Conservation (phyloP, 2,329 filamentous ascomycete species). For the Aspergillus flavus region DNA sequence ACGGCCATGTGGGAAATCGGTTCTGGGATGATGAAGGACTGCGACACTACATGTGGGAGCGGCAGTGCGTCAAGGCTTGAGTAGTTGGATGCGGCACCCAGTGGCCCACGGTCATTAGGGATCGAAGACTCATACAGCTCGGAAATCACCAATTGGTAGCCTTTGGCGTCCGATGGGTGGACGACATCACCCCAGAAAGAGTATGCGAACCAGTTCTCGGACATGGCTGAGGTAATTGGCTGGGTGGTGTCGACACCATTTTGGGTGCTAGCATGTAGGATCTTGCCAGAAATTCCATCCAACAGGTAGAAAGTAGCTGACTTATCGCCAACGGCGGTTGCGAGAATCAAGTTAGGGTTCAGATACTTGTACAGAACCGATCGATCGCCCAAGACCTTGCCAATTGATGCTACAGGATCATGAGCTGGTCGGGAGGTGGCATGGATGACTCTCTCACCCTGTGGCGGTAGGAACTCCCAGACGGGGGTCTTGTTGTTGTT, state of each 20-base stretch:
- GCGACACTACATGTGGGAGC: slow-evolving; percentile 74
- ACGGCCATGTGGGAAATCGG: slow-evolving; percentile 79
- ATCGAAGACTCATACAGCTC: slow-evolving; percentile 88
- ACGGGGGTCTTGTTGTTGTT: slow-evolving; percentile 45
- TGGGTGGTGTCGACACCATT: slow-evolving; percentile 72
- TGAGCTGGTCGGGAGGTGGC: slow-evolving; percentile 71
- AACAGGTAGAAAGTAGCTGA: slow-evolving; percentile 75
- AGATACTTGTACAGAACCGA: slow-evolving; percentile 98
- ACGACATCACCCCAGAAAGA: slow-evolving; percentile 66
- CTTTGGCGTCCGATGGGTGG: slow-evolving; percentile 62
- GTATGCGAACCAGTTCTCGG: slow-evolving; percentile 96
- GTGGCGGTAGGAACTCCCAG: slow-evolving; percentile 74
- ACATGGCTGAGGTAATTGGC: slow-evolving; percentile 74
- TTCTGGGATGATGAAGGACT: slow-evolving; percentile 78
- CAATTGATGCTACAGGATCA: slow-evolving; percentile 92
- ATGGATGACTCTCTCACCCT: slow-evolving; percentile 67
- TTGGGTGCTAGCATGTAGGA: slow-evolving; percentile 73
- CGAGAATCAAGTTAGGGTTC: slow-evolving; percentile 79
- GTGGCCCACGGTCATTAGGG: slow-evolving; percentile 80
- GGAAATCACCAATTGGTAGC: slow-evolving; percentile 81
- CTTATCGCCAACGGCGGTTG: slow-evolving; percentile 67
- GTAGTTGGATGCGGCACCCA: slow-evolving; percentile 70
- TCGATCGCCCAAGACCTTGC: slow-evolving; percentile 86
- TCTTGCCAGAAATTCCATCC: slow-evolving; percentile 80
- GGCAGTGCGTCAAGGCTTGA: slow-evolving; percentile 70